phyloP scores from a whole-genome alignment of 257 asterid species.

The Oldenlandia corymbosa region DNA sequence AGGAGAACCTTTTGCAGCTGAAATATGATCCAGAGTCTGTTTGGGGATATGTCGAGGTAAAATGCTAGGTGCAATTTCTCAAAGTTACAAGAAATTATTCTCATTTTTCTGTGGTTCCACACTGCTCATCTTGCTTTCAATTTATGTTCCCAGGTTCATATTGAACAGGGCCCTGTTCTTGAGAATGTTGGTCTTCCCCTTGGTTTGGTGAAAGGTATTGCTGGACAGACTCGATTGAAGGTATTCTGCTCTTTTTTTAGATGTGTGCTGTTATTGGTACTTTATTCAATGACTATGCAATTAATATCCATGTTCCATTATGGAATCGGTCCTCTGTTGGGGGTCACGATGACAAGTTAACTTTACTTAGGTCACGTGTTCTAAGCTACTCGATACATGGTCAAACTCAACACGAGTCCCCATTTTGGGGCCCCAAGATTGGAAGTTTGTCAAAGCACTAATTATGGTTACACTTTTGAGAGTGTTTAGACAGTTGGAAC shows the following conservation, averaged over 20 bases:
- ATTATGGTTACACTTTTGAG: background rate
- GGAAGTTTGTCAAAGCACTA: background rate
- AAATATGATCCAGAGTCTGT: constrained; percentile 77
- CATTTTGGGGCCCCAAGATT: background rate
- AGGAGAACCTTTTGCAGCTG: constrained; percentile 74
- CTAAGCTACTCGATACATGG: background rate
- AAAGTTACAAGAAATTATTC: background rate
- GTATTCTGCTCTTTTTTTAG: constrained; percentile 25
- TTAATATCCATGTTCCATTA: too few species aligned
- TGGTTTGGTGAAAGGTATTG: constrained; percentile 89
- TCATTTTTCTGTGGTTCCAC: background rate
- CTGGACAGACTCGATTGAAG: constrained; percentile 94
- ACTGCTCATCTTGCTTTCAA: constrained; percentile 11
- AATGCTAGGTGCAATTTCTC: background rate
- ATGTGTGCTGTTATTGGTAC: background rate
- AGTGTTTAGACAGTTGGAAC: background rate
- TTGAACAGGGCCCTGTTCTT: constrained; percentile 95
- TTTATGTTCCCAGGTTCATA: constrained; percentile 66
- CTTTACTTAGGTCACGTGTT: background rate
- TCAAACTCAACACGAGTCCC: background rate
- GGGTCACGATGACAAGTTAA: background rate
- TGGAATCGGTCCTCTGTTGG: background rate
- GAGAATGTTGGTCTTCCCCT: constrained; percentile 88
- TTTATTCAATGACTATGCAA: background rate
- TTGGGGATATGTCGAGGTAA: constrained; percentile 89